Evolutionary conservation across 768 basidiomycete genomes (phyloP).

Genomic region (Termitomyces sp.): DNA sequence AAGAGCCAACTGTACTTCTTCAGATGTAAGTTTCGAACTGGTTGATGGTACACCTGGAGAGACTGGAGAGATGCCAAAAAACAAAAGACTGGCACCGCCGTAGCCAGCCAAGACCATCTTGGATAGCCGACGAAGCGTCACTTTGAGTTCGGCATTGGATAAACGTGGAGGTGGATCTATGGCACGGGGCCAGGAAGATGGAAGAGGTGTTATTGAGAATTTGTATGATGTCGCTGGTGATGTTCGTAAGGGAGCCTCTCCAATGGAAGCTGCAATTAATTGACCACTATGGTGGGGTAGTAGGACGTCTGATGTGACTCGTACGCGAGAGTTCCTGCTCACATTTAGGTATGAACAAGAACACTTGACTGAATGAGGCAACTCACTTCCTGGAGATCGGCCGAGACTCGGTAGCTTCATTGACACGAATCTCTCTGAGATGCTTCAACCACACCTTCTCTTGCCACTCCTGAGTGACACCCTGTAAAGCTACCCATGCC

Average conservation of each 20-base stretch:
- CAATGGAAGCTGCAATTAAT: constrained; percentile 78
- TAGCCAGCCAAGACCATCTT: constrained; percentile 85
- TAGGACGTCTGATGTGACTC: constrained; percentile 70
- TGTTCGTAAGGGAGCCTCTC: constrained; percentile 43
- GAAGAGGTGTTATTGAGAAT: constrained; percentile 10
- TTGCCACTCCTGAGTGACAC: constrained; percentile 78
- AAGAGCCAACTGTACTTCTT: constrained; percentile 59
- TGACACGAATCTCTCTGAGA: constrained; percentile 64
- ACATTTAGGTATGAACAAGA: not conserved
- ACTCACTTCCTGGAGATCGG: constrained; percentile 31
- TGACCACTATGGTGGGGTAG: constrained; percentile 67
- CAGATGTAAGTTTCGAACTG: constrained; percentile 40
- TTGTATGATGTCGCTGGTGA: constrained; percentile 26
- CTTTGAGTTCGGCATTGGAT: constrained; percentile 52
- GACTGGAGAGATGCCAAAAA: constrained; percentile 68
- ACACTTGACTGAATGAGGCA: not conserved
- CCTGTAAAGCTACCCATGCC: constrained; percentile 79
- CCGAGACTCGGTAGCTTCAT: constrained; percentile 33
- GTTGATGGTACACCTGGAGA: constrained; percentile 32
- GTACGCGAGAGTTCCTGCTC: constrained; percentile 51
- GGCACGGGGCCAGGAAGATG: constrained; percentile 4
- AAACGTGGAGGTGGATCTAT: constrained; percentile 15
- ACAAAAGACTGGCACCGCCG: constrained; percentile 75
- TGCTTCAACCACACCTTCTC: constrained; percentile 66
- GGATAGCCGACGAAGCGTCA: constrained; percentile 72